phyloP scores from a whole-genome alignment of 2,329 filamentous ascomycete species.

The Coleophoma cylindrospora region DNA sequence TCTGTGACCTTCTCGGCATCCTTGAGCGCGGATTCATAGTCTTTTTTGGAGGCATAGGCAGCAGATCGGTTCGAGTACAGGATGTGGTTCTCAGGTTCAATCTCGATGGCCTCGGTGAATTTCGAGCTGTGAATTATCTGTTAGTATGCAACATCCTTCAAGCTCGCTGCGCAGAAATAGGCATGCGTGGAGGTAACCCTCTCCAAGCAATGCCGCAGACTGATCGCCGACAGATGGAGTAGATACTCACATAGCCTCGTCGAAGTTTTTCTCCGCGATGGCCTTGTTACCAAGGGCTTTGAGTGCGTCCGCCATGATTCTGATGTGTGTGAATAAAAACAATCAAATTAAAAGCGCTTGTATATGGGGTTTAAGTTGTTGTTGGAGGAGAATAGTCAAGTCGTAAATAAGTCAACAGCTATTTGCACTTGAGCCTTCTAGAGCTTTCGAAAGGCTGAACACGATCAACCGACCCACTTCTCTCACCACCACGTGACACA shows the following conservation, averaged over 20 bases:
- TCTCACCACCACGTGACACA: too few relatives aligned
- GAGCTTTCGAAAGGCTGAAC: background rate
- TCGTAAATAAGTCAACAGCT: too few relatives aligned
- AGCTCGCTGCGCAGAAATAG: too few relatives aligned
- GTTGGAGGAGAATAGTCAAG: too few relatives aligned
- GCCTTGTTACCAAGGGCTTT: conserved; percentile 99
- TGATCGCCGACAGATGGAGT: too few relatives aligned
- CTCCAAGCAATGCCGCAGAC: background rate
- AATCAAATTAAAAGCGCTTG: too few relatives aligned
- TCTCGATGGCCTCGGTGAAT: conserved; percentile 86
- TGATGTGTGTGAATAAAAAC: background rate
- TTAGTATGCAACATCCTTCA: conserved; percentile 8
- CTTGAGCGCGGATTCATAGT: conserved; percentile 77
- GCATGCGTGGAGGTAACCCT: too few relatives aligned
- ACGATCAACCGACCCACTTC: background rate
- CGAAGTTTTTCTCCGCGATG: conserved; percentile 95
- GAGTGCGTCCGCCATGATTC: conserved; percentile 60
- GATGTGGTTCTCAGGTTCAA: conserved; percentile 89
- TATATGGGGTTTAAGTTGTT: too few relatives aligned
- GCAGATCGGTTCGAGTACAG: conserved; percentile 97
- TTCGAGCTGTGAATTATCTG: conserved; percentile 61
- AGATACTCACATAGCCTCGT: conserved; percentile 80
- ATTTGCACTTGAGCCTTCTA: background rate
- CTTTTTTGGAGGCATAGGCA: conserved; percentile 79
- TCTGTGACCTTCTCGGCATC: conserved; percentile 93